Base-by-base conservation (phyloP, 2,329 filamentous ascomycete genomes). In the Fusarium sp. region DNA sequence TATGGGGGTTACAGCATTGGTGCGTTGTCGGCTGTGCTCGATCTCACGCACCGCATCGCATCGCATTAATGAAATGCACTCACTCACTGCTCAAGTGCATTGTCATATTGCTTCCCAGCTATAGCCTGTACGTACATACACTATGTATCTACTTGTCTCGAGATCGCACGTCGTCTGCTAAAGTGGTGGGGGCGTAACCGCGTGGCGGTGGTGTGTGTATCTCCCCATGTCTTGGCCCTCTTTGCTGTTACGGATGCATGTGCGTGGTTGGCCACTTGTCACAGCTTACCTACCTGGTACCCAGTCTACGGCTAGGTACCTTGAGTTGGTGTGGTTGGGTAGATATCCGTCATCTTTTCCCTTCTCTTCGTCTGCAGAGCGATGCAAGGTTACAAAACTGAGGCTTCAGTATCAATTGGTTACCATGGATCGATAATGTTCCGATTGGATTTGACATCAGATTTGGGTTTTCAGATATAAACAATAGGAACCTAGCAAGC, bases 251-350 rank as follows among this genome's bases (percentile, higher is more conserved):
- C 57, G 25, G 58, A 60, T 61, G 63, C 59, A 71, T 63, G 68
- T 54, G 55, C 38, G 44, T 73, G 70, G 70, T 73, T 73, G 70
- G 63, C 54, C 59, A 66, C 63, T 57, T 66, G 63, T 72, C 69
- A 70, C 58, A 35, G 49, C 46, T 67, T 71, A 33, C 31, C 14
- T 31, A n/a, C n/a, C n/a, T n/a, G n/a, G n/a, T n/a, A n/a, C n/a
- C n/a, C n/a, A 57, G 55, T 46, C 59, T 70, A 49, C 31, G 60
- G 58, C 49, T 54, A 27, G 33, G 33, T n/a, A 54, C 23, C 46
- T 67, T 45, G 59, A 59, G 61, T 64, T 70, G 66, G 67, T 70
- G 66, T 70, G 66, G 67, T 70, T 70, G 60, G 67, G 66, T 52
- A 66, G 51, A 64, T 39, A 69, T 41, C 45, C 42, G 27, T 63